A percentile compares a stretch with the other conserved stretches of the same genome.
phyloP scores from a whole-genome alignment of 768 basidiomycete species.

The Phaeotremella skinneri region DNA sequence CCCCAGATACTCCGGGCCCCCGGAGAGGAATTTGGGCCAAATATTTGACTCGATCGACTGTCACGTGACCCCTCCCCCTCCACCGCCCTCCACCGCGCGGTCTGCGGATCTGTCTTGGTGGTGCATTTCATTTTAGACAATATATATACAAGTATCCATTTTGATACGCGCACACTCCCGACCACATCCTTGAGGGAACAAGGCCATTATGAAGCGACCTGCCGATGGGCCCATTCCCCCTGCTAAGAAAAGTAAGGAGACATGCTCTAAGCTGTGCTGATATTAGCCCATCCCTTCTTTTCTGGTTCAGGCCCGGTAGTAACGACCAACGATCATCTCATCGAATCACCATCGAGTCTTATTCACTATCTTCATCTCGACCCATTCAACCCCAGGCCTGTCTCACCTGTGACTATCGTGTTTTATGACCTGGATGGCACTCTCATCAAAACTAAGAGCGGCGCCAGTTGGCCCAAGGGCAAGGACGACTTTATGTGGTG shows the following conservation, averaged over 20 bases:
- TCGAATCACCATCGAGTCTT: conserved; percentile 39
- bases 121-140: too few relatives aligned
- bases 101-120: too few relatives aligned
- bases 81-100: too few relatives aligned
- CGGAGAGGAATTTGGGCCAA: too few relatives aligned
- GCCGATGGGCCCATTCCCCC: neutral
- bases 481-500: conserved; percentile 70
- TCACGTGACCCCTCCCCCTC: too few relatives aligned
- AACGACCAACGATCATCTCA: conserved; percentile 13
- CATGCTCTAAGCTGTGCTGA: neutral
- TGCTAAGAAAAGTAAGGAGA: neutral
- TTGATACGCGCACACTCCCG: too few relatives aligned
- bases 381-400: conserved; percentile 30
- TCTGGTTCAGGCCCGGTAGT: conserved; percentile 17
- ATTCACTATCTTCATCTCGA: conserved; percentile 48
- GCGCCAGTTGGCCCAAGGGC: conserved; percentile 55
- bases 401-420: conserved; percentile 60
- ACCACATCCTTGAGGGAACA: too few relatives aligned
- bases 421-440: conserved; percentile 87
- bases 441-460: conserved; percentile 59
- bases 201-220: neutral
- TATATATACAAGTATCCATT: too few relatives aligned
- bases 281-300: conserved; percentile 42
- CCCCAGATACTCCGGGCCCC: too few relatives aligned
- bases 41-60: neutral